A percentile compares a stretch with the other conserved stretches of the same genome.
phyloP scores from a whole-genome alignment of 2,329 filamentous ascomycete species.

The Biscogniauxia mediterranea region DNA sequence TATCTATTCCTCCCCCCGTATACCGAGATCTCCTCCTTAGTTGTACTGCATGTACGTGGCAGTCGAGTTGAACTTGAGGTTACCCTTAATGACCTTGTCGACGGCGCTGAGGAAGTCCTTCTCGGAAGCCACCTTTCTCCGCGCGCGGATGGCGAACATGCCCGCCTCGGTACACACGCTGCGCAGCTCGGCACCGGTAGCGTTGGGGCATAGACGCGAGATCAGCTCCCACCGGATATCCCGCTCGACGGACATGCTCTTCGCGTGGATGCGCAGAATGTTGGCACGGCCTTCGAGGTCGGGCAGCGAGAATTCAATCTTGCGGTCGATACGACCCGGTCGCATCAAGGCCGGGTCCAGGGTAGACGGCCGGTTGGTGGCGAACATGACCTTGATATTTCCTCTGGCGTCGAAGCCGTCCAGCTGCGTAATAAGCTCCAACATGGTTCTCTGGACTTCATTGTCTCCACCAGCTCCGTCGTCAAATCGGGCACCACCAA shows the following conservation, averaged over 20 bases:
- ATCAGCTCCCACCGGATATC: constrained; percentile 99
- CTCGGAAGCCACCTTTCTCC: constrained; percentile 96
- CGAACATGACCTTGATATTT: constrained; percentile 99
- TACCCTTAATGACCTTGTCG: constrained; percentile 99
- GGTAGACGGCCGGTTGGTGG: constrained; percentile 93
- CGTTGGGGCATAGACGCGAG: constrained; percentile 93
- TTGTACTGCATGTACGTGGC: constrained; percentile 99
- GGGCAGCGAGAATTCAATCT: constrained; percentile 97
- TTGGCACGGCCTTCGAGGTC: constrained; percentile 97
- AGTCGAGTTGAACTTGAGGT: constrained; percentile 98
- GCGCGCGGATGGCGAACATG: constrained; percentile 94
- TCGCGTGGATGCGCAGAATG: constrained; percentile 96
- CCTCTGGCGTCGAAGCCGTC: constrained; percentile 95
- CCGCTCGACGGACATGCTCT: constrained; percentile 98
- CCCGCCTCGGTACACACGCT: constrained; percentile 97
- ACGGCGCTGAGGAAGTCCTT: constrained; percentile 98
- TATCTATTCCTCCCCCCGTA: no score
- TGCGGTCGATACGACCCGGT: constrained; percentile 94
- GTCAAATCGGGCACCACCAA: constrained; percentile 93
- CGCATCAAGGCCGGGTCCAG: constrained; percentile 96
- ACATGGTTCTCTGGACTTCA: constrained; percentile 95
- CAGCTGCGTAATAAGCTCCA: constrained; percentile 94
- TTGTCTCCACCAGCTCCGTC: constrained; percentile 96
- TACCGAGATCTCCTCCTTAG: constrained; percentile 46
- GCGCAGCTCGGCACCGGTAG: constrained; percentile 91